phyloP scores from a whole-genome alignment of 2,329 filamentous ascomycete genomes.

The Claviceps digitariae region DNA sequence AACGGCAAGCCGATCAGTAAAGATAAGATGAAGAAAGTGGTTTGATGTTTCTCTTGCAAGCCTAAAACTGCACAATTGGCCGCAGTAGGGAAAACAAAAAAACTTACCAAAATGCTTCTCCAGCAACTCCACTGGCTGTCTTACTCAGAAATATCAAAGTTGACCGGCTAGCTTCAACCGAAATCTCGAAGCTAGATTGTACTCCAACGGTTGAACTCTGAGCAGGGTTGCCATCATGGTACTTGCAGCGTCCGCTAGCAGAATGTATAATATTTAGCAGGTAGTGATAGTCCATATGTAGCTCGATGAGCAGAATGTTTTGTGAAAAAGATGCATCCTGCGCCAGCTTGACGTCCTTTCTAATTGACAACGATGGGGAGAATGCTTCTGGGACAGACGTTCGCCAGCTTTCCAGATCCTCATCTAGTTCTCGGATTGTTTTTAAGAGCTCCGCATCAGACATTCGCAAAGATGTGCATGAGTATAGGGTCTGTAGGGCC shows the following conservation, averaged over 20 bases:
- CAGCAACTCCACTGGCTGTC: conserved; percentile 26
- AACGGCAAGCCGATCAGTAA: not conserved
- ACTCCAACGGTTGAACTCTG: conserved; percentile 26
- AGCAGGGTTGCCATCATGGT: too few species aligned
- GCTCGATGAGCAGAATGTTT: conserved; percentile 32
- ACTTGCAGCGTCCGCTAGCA: conserved; percentile 36
- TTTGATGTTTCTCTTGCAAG: not conserved
- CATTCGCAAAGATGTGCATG: conserved; percentile 31
- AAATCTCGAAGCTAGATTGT: conserved; percentile 37
- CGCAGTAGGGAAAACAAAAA: not conserved
- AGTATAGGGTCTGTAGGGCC: conserved; percentile 34
- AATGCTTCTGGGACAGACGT: conserved; percentile 29
- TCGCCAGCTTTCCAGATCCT: conserved; percentile 42
- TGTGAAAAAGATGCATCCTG: conserved; percentile 14
- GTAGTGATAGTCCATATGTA: conserved; percentile 42
- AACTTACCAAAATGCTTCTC: conserved; percentile 36
- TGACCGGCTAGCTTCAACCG: conserved; percentile 41
- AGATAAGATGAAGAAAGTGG: too few species aligned
- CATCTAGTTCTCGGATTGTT: conserved; percentile 42
- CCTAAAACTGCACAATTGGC: not conserved
- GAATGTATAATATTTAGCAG: conserved; percentile 41
- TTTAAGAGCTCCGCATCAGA: conserved; percentile 39
- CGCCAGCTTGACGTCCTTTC: conserved; percentile 14
- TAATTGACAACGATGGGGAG: conserved; percentile 33
- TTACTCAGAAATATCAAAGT: conserved; percentile 34